Conservation (phyloP, 148 eudicot species). For the Chenopodium berlandieri region DNA sequence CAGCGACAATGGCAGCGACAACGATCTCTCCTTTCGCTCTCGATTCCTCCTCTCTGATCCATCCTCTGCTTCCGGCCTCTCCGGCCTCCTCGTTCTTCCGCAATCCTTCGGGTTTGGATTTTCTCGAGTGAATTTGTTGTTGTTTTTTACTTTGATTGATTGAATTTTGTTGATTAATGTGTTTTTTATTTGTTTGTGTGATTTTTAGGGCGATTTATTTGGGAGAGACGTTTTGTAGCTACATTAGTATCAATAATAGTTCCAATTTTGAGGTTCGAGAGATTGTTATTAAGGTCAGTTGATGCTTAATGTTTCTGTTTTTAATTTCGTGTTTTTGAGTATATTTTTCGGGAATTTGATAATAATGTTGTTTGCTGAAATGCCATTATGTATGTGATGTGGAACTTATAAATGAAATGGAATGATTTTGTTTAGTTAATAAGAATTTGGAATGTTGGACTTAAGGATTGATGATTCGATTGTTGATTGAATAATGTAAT, state of each 20-base stretch:
- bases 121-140: neutral
- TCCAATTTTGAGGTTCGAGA: conserved; percentile 82
- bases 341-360: neutral
- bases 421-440: no score
- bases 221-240: conserved; percentile 98
- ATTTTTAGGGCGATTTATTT: conserved; percentile 81
- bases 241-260: conserved; percentile 91
- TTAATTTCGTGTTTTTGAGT: no score
- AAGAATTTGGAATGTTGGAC: neutral
- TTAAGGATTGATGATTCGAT: neutral
- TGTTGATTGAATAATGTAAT: neutral
- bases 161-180: neutral
- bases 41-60: conserved; percentile 63
- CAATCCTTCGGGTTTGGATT: conserved; percentile 76
- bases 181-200: neutral
- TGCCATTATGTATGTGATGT: neutral
- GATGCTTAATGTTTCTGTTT: no score
- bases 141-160: neutral
- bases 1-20: neutral
- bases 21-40: conserved; percentile 48
- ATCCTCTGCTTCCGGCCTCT: conserved; percentile 63
- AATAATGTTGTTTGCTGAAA: neutral
- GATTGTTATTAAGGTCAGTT: conserved; percentile 68
- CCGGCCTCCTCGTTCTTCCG: conserved; percentile 91
- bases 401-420: no score